These are phyloP conservation scores for Hamamelis virginiana DNA, from an alignment of 164 flowering plant genomes.

Conservation along the genomic window DNA sequence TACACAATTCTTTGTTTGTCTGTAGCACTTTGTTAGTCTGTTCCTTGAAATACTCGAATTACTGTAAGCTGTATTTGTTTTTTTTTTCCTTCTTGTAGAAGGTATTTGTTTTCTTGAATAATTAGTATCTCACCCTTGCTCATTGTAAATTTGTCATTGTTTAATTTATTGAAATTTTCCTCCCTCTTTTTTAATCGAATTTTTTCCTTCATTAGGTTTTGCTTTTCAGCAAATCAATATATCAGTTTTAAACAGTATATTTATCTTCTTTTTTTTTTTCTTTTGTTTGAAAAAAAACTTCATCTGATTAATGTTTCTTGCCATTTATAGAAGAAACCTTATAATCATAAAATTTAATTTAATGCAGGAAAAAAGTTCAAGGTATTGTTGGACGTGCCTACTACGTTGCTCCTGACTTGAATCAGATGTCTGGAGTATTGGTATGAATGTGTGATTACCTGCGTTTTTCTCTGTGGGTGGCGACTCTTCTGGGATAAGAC, in stretches of 20 bases:
- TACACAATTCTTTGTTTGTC: too few relatives aligned
- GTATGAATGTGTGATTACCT: slow-evolving; percentile 97
- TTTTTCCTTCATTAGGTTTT: background rate
- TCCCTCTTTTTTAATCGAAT: background rate
- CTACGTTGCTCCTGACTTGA: slow-evolving; percentile 99
- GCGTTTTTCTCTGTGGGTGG: slow-evolving; percentile 89
- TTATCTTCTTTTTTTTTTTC: too few relatives aligned
- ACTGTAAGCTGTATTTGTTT: too few relatives aligned
- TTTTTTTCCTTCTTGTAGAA: too few relatives aligned
- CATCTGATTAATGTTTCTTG: too few relatives aligned
- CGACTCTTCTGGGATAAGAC: slow-evolving; percentile 99
- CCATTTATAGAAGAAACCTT: too few relatives aligned
- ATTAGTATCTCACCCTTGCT: background rate
- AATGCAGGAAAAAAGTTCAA: slow-evolving; percentile 70
- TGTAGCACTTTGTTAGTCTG: too few relatives aligned
- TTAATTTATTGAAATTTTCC: background rate
- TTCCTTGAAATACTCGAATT: too few relatives aligned
- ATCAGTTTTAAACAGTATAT: background rate
- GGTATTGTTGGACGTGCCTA: slow-evolving; percentile 99
- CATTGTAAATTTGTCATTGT: background rate
- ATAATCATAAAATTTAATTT: background rate
- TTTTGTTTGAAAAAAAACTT: too few relatives aligned
- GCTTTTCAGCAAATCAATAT: background rate
- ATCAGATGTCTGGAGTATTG: slow-evolving; percentile 99
- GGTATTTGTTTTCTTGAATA: too few relatives aligned